Percentiles rank a stretch among this genome's conserved stretches.
These are phyloP conservation scores for Naganishia onofrii DNA, from an alignment of 768 basidiomycete genomes.

Conservation along the genomic window DNA sequence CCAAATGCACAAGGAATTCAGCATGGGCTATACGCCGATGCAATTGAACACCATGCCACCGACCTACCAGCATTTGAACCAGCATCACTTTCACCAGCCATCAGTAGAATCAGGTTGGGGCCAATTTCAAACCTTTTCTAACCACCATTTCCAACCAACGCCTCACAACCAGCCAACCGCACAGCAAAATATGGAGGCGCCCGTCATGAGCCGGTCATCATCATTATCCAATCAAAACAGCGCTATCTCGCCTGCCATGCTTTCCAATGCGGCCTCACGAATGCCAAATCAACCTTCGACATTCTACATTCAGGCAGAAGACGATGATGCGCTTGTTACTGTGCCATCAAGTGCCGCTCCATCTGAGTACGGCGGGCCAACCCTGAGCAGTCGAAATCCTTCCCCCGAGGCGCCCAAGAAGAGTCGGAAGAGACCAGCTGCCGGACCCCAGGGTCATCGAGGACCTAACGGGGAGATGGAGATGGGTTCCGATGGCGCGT, in stretches of 20 bases:
- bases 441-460: neutral
- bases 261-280: slow-evolving; percentile 10
- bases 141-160: neutral
- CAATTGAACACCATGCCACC: slow-evolving; percentile 6
- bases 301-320: slow-evolving; percentile 1
- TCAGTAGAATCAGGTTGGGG: neutral
- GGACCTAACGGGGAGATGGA: slow-evolving; percentile 1
- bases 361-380: slow-evolving; percentile 17
- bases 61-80: neutral
- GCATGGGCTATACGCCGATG: neutral
- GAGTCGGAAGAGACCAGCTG: neutral
- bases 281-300: slow-evolving; percentile 3
- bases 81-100: neutral
- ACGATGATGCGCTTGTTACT: slow-evolving; percentile 6
- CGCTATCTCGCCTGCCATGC: slow-evolving; percentile 18
- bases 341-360: slow-evolving; percentile 8
- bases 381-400: neutral
- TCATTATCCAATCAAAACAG: slow-evolving; percentile 10
- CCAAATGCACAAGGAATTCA: slow-evolving; percentile 6
- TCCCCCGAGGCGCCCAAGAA: slow-evolving; percentile 4
- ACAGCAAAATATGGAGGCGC: neutral
- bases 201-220: slow-evolving; percentile 1
- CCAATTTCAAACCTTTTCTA: neutral
- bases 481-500: slow-evolving; percentile 31
- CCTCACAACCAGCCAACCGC: neutral